Evolutionary conservation across 192 early-diverging fungal genomes (phyloP).

Genomic region (Entophlyctis luteolus): DNA sequence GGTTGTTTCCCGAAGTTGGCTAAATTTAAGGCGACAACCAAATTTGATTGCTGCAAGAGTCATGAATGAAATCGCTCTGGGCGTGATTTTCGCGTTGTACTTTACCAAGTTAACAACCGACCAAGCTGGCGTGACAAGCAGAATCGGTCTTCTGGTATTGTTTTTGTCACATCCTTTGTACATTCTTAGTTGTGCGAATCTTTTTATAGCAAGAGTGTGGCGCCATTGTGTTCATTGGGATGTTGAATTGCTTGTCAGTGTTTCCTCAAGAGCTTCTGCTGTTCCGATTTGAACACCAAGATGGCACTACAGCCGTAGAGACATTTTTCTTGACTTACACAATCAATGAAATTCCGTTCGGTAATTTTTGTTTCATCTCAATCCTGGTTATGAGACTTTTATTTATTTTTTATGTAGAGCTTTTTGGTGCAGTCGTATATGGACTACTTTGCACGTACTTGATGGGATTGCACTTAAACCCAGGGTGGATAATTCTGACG

Average conservation of each 20-base stretch:
- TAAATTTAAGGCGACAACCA: constrained; percentile 35
- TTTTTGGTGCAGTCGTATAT: constrained; percentile 26
- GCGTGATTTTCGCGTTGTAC: constrained; percentile 39
- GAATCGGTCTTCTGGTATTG: constrained; percentile 36
- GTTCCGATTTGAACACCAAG: constrained; percentile 36
- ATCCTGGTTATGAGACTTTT: background rate
- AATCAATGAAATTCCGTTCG: constrained; percentile 29
- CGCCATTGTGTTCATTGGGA: constrained; percentile 41
- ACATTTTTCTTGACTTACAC: constrained; percentile 38
- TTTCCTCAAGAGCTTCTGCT: constrained; percentile 37
- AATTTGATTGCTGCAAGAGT: constrained; percentile 31
- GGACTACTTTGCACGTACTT: constrained; percentile 16
- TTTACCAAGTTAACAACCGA: constrained; percentile 24
- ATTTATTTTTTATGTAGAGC: constrained; percentile 13
- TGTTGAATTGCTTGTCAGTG: constrained; percentile 42
- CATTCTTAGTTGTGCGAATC: background rate
- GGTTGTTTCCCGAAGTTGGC: constrained; percentile 28
- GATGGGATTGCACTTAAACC: constrained; percentile 4
- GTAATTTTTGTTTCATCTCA: background rate
- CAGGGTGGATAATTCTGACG: constrained; percentile 8
- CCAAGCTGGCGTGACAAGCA: constrained; percentile 33
- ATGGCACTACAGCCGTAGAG: constrained; percentile 37
- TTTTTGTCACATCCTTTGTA: background rate
- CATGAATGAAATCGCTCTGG: constrained; percentile 39
- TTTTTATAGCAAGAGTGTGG: constrained; percentile 35